Percentiles rank a stretch among this genome's conserved stretches.
These are phyloP conservation scores for Xanthoparmelia taractica DNA, from an alignment of 495 filamentous ascomycete genomes.

Conservation along the genomic window DNA sequence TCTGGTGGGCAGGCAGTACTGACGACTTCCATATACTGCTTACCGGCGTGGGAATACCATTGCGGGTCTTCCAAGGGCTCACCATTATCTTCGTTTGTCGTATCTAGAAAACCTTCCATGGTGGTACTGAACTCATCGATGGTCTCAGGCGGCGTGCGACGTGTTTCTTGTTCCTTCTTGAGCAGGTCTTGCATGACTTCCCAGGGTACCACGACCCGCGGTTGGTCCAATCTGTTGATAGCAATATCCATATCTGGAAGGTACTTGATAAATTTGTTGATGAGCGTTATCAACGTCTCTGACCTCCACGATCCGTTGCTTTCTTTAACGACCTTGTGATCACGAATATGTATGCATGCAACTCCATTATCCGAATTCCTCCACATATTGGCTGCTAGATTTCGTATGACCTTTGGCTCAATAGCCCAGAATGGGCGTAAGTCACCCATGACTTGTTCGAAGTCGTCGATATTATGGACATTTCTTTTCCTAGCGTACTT, in stretches of 20 bases:
- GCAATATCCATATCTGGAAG: slow-evolving; percentile 67
- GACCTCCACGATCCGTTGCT: slow-evolving; percentile 56
- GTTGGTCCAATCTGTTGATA: slow-evolving; percentile 63
- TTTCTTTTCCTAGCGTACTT: slow-evolving; percentile 52
- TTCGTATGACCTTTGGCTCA: slow-evolving; percentile 47
- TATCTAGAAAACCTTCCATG: slow-evolving; percentile 29
- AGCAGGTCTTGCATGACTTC: slow-evolving; percentile 55
- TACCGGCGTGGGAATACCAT: slow-evolving; percentile 29
- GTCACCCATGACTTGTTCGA: slow-evolving; percentile 65
- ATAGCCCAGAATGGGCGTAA: slow-evolving; percentile 64
- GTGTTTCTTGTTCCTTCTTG: slow-evolving; percentile 43
- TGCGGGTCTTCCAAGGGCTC: slow-evolving; percentile 22
- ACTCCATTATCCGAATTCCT: slow-evolving; percentile 48
- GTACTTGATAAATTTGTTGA: slow-evolving; percentile 49
- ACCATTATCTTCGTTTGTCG: slow-evolving; percentile 24
- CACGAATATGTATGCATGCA: slow-evolving; percentile 46
- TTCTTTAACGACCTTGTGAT: slow-evolving; percentile 47
- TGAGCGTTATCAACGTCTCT: slow-evolving; percentile 51
- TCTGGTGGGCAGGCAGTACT: slow-evolving; percentile 53
- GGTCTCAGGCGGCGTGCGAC: slow-evolving; percentile 34
- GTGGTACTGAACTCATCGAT: slow-evolving; percentile 32
- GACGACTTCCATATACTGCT: slow-evolving; percentile 56
- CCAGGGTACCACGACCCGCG: slow-evolving; percentile 57
- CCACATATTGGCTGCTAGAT: slow-evolving; percentile 36
- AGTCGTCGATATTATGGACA: slow-evolving; percentile 61